These are phyloP conservation scores for Aspergillus tanneri DNA, from an alignment of 2,329 filamentous ascomycete species.

Conservation along the genomic window DNA sequence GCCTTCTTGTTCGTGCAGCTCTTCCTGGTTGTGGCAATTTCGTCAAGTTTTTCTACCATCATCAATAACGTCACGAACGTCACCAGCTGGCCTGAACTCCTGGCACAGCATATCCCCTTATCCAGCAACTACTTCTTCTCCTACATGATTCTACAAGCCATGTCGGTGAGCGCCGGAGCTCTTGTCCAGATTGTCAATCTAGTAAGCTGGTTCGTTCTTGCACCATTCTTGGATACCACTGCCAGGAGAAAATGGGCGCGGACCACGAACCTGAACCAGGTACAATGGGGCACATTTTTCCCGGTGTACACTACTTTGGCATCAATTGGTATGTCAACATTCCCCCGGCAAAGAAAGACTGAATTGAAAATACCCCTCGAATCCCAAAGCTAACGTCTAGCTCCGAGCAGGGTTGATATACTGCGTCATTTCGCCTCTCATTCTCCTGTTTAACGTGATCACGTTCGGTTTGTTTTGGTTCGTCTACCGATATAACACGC, in stretches of 20 bases:
- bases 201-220: constrained; percentile 76
- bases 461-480: constrained; percentile 92
- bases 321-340: constrained; percentile 65
- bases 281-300: constrained; percentile 92
- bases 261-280: constrained; percentile 72
- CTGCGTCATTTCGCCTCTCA: constrained; percentile 82
- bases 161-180: constrained; percentile 86
- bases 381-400: constrained; percentile 9
- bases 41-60: constrained; percentile 68
- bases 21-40: constrained; percentile 87
- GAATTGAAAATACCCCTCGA: no score
- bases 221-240: constrained; percentile 79
- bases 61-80: constrained; percentile 64
- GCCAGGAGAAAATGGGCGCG: constrained; percentile 78
- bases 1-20: constrained; percentile 91
- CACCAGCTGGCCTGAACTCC: constrained; percentile 66
- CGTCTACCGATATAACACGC: constrained; percentile 92
- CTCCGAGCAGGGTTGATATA: constrained; percentile 68
- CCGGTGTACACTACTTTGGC: constrained; percentile 96
- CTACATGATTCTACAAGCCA: constrained; percentile 92
- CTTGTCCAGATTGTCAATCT: constrained; percentile 80
- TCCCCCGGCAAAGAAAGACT: not conserved
- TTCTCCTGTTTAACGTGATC: constrained; percentile 88
- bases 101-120: constrained; percentile 78
- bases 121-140: constrained; percentile 97